Evolutionary conservation across 2,329 filamentous ascomycete genomes (phyloP), one percentile per base, ranked within the genome.

Genomic region (Orbilia javanica): DNA sequence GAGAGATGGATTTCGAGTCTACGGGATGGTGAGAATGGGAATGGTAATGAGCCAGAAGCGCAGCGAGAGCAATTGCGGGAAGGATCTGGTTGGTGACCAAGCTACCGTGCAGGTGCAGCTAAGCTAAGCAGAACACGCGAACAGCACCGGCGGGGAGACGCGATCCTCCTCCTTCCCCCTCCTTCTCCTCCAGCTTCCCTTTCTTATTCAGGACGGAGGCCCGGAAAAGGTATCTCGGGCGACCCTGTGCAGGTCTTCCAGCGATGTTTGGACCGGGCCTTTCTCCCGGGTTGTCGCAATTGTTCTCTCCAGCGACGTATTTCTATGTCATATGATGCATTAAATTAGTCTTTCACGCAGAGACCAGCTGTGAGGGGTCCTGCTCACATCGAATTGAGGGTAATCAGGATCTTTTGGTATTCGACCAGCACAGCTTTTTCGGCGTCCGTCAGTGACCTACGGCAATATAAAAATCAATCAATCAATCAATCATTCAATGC

Each of bases 361-460:
- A 50, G 18, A 50, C 20, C n/a, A 18, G 4, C 3, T n/a, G 46
- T 7, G n/a, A 42, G 25, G 22, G 18, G 25, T 10, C 1, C 25
- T 22, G 27, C 73, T 27, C 36, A 71, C 73, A 77, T 77, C 11
- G 44, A 46, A 31, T 78, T 67, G 42, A 78, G 67, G 20, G 74
- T 78, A 29, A 78, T 52, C 42, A 78, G 52, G 18, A 78, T 78
- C 62, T 78, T 78, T 48, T 78, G 74, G 34, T 78, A 78, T 27
- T 78, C 74, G n/a, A 78, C 53, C 22, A 78, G 67, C n/a, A 78
- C 74, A 25, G 67, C 62, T 52, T 78, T 78, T 29, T 78, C 74
- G n/a, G 67, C 50, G 7, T 78, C 67, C 20, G 74, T 78, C 13
- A 78, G 74, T 29, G 67, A 29, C 52, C 74, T 78, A 27, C 25